Base-by-base conservation (phyloP, 2,329 filamentous ascomycete genomes). In the Neonectria ditissima region DNA sequence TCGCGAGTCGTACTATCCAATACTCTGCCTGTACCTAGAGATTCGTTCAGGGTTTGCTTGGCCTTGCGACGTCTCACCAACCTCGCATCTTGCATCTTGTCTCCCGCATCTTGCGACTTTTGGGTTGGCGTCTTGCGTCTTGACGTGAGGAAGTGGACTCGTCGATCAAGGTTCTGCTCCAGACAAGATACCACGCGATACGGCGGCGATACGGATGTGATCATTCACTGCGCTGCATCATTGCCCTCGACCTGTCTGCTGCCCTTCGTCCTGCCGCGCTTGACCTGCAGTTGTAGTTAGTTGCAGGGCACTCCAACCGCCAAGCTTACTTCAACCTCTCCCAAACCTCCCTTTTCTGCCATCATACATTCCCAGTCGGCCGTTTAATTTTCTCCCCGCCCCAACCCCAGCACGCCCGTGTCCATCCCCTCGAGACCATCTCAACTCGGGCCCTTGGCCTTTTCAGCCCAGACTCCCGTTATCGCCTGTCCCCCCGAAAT, bases 251-350 rank as follows among this genome's bases (percentile, higher is more conserved):
- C 37, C 28, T 24, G 32, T 24, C 5, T 10, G 7, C 28, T 30
- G 45, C 28, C 50, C 30, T 30, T 22, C 47, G 28, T 57, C 44
- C 20, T 18, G 30, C 16, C 3, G 16, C 30, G 16, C n/a, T 51
- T 48, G 47, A 30, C 37, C 53, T 37, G 51, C 50, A 55, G 47
- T 50, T 67, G 62, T 54, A 34, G 62, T 56, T 43, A 34, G 58
- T 58, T 45, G 41, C 59, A 56, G 59, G 56, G 54, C 30, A 55
- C 53, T 59, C 63, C 54, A 58, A 62, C 60, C 30, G 55, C 59
- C 65, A 63, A 71, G 64, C 69, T 68, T 71, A 74, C 70, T 72
- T 65, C 69, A 74, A 69, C 70, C 63, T 70, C 51, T 63, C 63
- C 59, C 58, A 53, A 63, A 50, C 48, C 60, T 54, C 58, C 28